Evolutionary conservation across 2,329 filamentous ascomycete species (phyloP).

Genomic region (Thelonectria olida): DNA sequence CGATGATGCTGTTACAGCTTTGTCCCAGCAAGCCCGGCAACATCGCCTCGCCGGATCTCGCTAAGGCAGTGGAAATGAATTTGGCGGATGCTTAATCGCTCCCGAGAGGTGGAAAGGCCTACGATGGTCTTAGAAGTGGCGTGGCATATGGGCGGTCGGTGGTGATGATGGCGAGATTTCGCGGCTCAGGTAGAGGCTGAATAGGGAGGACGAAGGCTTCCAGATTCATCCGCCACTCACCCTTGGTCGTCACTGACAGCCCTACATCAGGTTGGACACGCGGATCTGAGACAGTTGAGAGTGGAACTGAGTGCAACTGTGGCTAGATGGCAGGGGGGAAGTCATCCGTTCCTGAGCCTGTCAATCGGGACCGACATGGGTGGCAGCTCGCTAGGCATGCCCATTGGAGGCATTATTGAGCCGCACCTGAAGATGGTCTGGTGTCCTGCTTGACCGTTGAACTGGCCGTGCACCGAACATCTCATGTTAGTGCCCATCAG

Average conservation of each 20-base stretch:
- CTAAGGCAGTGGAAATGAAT: not conserved
- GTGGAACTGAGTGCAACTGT: slow-evolving; percentile 1
- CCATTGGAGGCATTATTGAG: slow-evolving; percentile 29
- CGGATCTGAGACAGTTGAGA: slow-evolving; percentile 7
- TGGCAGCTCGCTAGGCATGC: not conserved
- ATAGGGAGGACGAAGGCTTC: not conserved
- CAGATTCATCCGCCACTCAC: slow-evolving; percentile 10
- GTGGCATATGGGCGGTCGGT: slow-evolving; percentile 4
- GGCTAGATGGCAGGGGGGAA: slow-evolving; percentile 17
- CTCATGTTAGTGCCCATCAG: not conserved
- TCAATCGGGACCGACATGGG: not conserved
- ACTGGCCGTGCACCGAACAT: not conserved
- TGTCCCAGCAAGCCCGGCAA: not conserved
- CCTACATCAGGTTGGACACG: not conserved
- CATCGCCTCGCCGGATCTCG: not conserved
- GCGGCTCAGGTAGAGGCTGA: not conserved
- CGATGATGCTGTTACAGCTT: not conserved
- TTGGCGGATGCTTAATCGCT: not conserved
- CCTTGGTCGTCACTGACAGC: not conserved
- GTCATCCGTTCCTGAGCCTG: slow-evolving; percentile 18
- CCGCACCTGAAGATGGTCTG: not conserved
- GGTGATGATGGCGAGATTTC: slow-evolving; percentile 8
- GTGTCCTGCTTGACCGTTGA: not conserved
- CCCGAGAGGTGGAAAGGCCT: not conserved
- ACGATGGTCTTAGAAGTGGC: slow-evolving; percentile 26